Conservation (phyloP, 2,329 filamentous ascomycete species). For the Exophiala aquamarina region DNA sequence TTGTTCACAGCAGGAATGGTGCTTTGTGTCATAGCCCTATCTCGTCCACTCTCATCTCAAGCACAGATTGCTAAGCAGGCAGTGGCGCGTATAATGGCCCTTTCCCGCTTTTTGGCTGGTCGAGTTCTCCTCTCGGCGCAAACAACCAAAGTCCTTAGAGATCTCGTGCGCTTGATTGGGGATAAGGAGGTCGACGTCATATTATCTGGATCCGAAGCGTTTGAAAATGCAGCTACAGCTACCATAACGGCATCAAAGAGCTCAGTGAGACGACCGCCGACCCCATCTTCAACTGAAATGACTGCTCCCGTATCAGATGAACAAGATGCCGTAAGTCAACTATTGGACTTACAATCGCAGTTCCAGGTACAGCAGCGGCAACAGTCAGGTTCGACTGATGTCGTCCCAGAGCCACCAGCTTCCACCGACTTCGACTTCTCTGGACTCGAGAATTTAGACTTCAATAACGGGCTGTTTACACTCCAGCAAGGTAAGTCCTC, state of each 20-base stretch:
- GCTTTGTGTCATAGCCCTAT: slow-evolving; percentile 43
- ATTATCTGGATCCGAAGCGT: slow-evolving; percentile 14
- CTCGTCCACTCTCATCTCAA: slow-evolving; percentile 42
- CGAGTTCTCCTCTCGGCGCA: slow-evolving; percentile 39
- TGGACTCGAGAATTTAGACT: slow-evolving; percentile 19
- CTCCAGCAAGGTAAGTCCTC: slow-evolving; percentile 16
- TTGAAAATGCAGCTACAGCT: not conserved
- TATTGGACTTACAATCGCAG: too few relatives aligned
- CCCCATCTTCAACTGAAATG: too few relatives aligned
- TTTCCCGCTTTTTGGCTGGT: slow-evolving; percentile 39
- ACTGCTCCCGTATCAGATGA: too few relatives aligned
- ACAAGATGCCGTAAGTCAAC: too few relatives aligned
- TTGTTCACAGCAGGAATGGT: slow-evolving; percentile 48
- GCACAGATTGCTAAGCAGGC: slow-evolving; percentile 46
- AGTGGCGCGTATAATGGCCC: slow-evolving; percentile 42
- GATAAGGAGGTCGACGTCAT: slow-evolving; percentile 25
- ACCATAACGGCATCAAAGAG: not conserved
- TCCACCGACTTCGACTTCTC: slow-evolving; percentile 13
- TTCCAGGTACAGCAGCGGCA: too few relatives aligned
- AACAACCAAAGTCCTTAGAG: slow-evolving; percentile 27
- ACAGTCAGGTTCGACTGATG: not conserved
- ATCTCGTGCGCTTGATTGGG: slow-evolving; percentile 20
- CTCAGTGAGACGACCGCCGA: not conserved
- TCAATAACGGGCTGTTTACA: slow-evolving; percentile 17
- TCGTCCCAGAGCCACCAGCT: not conserved